Evolutionary conservation across 768 basidiomycete species (phyloP).

Genomic region (Suillus paluster): DNA sequence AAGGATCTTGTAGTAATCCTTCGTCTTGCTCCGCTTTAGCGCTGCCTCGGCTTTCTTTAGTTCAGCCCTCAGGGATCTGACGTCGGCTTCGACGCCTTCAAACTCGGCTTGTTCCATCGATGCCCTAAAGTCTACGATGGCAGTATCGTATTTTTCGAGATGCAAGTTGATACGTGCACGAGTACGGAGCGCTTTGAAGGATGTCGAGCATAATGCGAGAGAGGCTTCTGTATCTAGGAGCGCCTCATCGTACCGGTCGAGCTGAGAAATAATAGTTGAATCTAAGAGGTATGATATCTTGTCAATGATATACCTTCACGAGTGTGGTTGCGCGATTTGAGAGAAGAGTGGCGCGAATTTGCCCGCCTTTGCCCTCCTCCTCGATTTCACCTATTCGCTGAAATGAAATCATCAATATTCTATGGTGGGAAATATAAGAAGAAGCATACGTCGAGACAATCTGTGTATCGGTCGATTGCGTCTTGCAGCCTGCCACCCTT

Average conservation of each 20-base stretch:
- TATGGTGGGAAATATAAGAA: neutral
- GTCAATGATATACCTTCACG: conserved; percentile 56
- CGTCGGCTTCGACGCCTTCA: conserved; percentile 68
- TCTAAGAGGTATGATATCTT: neutral
- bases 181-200: conserved; percentile 87
- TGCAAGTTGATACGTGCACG: conserved; percentile 80
- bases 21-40: conserved; percentile 86
- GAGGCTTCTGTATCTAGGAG: conserved; percentile 73
- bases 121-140: conserved; percentile 77
- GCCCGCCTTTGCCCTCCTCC: conserved; percentile 79
- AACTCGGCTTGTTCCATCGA: conserved; percentile 73
- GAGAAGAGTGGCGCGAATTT: conserved; percentile 77
- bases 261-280: conserved; percentile 40
- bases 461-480: conserved; percentile 70
- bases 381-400: conserved; percentile 68
- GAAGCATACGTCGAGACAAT: conserved; percentile 65
- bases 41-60: conserved; percentile 82
- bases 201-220: conserved; percentile 59
- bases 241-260: conserved; percentile 68
- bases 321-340: conserved; percentile 86
- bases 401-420: conserved; percentile 1
- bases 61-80: conserved; percentile 63
- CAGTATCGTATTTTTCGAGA: conserved; percentile 73
- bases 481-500: conserved; percentile 61
- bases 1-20: conserved; percentile 88